Base-by-base conservation (phyloP, 495 filamentous ascomycete genomes). In the Apiosordaria backusii region DNA sequence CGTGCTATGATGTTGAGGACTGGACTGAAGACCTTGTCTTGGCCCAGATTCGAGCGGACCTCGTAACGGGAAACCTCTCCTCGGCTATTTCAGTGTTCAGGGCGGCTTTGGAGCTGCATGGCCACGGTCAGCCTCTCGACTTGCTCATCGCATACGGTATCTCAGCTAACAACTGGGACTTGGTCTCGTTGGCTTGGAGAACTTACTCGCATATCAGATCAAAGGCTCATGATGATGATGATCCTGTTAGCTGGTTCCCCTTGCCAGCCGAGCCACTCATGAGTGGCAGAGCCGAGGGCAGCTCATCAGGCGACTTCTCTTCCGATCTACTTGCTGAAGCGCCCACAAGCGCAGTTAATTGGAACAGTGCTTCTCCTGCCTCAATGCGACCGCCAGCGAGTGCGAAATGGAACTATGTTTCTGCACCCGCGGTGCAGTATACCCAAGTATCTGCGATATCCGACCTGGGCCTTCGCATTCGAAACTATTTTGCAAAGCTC, bases 11-110 rank as follows among this genome's bases (percentile, higher is more conserved):
- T 0, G 25, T 65, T 21, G 57, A 68, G 0, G 40, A 64, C 5
- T 77, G 76, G 77, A 74, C 69, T 3, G 68, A 74, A 21, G 45
- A 69, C 5, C 13, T 67, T 15, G 67, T 77, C 7, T 57, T 35
- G 4, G 68, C 70, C 1, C 74, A 65, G 6, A 57, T 79, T 55
- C 65, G 64, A 21, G 73, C 72, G 15, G 64, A 68, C 16, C 63
- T 78, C 58, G 25, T 58, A 1, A 27, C 68, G 18, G 60, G 68
- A 19, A 67, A 76, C 22, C n/a, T 57, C 4, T 4, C 50, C 0
- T 55, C 64, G 10, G 77, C 77, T 1, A 19, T 71, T 27, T 15
- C 52, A 0, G 64, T 74, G 21, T 74, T 70, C 59, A 62, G 59
- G 35, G 55, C 59, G 4, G 70, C 70, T 5, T 13, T 77, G 25